Base-by-base conservation (phyloP, 116 monocot genomes). In the Zostera marina region DNA sequence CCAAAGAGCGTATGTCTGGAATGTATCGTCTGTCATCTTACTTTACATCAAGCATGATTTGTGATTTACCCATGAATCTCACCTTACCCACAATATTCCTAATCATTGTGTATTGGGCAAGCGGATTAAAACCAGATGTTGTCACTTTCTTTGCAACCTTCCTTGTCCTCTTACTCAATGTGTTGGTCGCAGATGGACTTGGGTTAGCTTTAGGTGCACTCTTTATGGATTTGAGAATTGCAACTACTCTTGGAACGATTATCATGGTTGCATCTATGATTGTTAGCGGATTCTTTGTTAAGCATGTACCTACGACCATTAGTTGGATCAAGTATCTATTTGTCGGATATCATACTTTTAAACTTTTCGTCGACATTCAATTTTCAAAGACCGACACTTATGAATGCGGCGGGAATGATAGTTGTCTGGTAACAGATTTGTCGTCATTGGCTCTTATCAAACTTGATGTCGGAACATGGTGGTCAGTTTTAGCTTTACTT, bases 11-110 rank as follows among this genome's bases (percentile, higher is more conserved):
- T 26, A 52, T 77, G 2, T 80, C 84, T 1, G 71, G 84, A 20
- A 80, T 84, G 84, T 84, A 84, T 71, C 67, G 84, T 17, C 80
- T 84, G 38, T 84, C 84, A 0, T 80, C 84, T 52, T 84, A 84
- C 77, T 84, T 84, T 69, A 48, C 74, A 41, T 74, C 84, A 1
- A 67, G 72, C 59, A 74, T 63, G 13, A 68, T 54, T 7, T 76
- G 76, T 2, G 84, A 84, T 62, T 70, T 84, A 12, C 79, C 84
- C 1, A 79, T 84, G 84, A 76, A 79, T 52, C 80, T 84, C n/a
- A 54, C 40, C 66, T 77, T 80, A 19, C 85, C 85, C 2, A 72
- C 77, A 7, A 43, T 66, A 14, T 80, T 85, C 61, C 40, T 66
- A 7, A 41, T 62, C 22, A 56, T 74, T 45, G 60, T 74, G 16